Evolutionary conservation across 78 protist genomes (phyloP), one percentile per base, ranked within the genome.

Genomic region (Chrysochromulina parva): DNA sequence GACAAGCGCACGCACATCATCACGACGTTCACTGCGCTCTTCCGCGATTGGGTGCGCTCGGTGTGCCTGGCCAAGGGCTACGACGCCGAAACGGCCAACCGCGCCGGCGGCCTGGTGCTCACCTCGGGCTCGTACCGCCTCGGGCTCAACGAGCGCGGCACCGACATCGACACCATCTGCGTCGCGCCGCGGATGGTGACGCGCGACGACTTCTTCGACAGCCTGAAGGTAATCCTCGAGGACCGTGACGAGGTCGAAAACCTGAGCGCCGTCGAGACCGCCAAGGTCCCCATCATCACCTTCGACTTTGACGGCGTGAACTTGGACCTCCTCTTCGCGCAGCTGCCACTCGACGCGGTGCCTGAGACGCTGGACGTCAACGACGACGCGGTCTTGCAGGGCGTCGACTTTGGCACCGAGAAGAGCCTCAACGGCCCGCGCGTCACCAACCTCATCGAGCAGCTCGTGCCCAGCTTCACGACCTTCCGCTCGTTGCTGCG

Each of bases 51-150:
- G 82, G 82, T 74, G 55, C 82, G 22, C 82, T 74, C 82, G 22
- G 82, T 74, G 19, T 74, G 82, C 82, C 60, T 78, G 20, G 28
- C 86, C 62, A 78, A 53, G 19, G 62, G 62, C 24, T 0, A 1
- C 26, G 1, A 28, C 22, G 55, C 6, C 38, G 38, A 28, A 28
- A 9, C 3, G 54, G 88, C 71, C 6, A 9, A 4, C 48, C 55
- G 20, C 5, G 84, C 74, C n/a, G 95, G 95, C 60, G 97, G 95
- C 55, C 38, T 60, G n/a, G 86, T 98, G 74, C 93, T 93, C 81
- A 97, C 99, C 24, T 98, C 94, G 59, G 99, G 99, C 26, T 97
- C 99, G 24, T 98, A 98, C 91, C 95, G 99, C 22, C 95, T 97
- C 53, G 99, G 99, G 47, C 98, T 97, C 50, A 94, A 94, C 90